Conservation (phyloP, 2,329 filamentous ascomycete genomes). For the Fusarium scirpi region DNA sequence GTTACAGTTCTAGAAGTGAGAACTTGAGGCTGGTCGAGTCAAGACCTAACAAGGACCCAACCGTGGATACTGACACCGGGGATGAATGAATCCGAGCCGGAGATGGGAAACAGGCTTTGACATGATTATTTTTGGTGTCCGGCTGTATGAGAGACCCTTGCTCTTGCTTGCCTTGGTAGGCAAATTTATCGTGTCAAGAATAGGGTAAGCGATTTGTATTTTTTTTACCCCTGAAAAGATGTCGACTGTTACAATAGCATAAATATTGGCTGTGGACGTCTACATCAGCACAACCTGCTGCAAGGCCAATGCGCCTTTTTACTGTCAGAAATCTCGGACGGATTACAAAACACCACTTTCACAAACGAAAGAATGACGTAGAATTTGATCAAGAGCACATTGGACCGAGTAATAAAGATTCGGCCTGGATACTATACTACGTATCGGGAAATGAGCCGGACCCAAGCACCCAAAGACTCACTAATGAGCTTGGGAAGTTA, state of each 20-base stretch:
- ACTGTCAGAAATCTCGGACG: not conserved
- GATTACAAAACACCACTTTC: not conserved
- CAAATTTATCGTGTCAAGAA: not conserved
- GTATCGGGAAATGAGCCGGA: conserved; percentile 10
- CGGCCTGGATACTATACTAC: not conserved
- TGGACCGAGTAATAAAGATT: not conserved
- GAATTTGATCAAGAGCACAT: not conserved
- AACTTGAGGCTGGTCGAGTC: conserved; percentile 10
- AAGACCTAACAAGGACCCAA: not conserved
- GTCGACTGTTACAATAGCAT: not conserved
- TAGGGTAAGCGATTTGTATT: not conserved
- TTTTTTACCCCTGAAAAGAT: not conserved
- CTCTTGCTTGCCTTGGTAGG: conserved; percentile 8
- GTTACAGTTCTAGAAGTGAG: conserved; percentile 6
- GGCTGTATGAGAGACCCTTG: not conserved
- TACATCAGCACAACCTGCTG: not conserved
- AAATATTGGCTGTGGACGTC: not conserved
- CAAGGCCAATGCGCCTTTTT: not conserved
- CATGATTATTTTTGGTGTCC: conserved; percentile 24
- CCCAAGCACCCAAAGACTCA: not conserved
- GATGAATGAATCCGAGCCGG: not conserved
- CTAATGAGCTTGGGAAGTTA: not conserved
- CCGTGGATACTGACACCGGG: not conserved
- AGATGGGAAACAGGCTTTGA: conserved; percentile 3
- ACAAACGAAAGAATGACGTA: conserved; percentile 2